Percentiles rank a stretch among this genome's conserved stretches.
Conservation (phyloP, 164 flowering plant genomes). For the Cinnamomum chago region DNA sequence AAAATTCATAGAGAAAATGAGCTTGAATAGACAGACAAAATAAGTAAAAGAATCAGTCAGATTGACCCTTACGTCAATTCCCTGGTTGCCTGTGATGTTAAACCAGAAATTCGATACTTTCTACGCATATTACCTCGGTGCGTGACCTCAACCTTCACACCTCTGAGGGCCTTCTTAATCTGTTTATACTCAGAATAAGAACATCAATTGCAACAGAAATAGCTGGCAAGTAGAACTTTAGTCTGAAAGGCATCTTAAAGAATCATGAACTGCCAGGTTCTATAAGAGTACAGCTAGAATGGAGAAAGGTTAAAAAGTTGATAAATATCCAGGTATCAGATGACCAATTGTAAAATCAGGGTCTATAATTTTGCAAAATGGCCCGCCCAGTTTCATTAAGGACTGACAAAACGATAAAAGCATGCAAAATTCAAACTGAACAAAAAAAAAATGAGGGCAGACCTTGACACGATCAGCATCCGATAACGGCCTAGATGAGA, state of each 20-base stretch:
- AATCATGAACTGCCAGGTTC: too few relatives aligned
- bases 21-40: background rate
- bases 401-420: too few relatives aligned
- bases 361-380: too few relatives aligned
- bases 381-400: too few relatives aligned
- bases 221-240: too few relatives aligned
- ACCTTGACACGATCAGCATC: conserved; percentile 96
- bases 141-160: conserved; percentile 80
- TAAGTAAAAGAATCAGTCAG: background rate
- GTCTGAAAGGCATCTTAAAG: too few relatives aligned
- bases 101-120: conserved; percentile 74
- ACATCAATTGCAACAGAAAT: background rate
- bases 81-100: conserved; percentile 69
- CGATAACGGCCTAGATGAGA: conserved; percentile 65
- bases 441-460: background rate
- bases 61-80: conserved; percentile 63
- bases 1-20: background rate
- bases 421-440: too few relatives aligned
- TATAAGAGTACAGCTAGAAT: too few relatives aligned
- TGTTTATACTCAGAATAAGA: conserved; percentile 13
- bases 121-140: conserved; percentile 79
- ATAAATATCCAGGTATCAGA: too few relatives aligned
- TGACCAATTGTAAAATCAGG: too few relatives aligned
- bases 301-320: too few relatives aligned
- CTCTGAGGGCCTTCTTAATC: conserved; percentile 82